Conservation (phyloP, 208 protist species). For the Acanthamoeba royreba region DNA sequence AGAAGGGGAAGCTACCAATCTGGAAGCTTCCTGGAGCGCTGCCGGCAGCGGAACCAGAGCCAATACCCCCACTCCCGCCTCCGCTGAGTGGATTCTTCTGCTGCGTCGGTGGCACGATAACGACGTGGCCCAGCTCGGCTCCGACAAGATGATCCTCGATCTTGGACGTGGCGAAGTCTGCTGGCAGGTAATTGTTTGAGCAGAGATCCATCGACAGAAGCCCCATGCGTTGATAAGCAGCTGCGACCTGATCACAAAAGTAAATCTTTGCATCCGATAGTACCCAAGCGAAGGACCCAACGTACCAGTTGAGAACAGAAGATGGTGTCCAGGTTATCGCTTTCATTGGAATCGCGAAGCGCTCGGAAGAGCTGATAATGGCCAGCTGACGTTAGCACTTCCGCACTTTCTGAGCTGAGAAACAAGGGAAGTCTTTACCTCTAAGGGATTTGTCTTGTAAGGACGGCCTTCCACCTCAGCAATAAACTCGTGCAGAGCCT, state of each 20-base stretch:
- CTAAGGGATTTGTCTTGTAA: slow-evolving; percentile 44
- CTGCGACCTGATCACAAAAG: not conserved
- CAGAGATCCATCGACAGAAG: not conserved
- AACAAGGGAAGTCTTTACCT: not conserved
- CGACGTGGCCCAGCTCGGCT: not conserved
- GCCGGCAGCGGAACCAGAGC: not conserved
- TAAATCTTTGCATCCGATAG: not conserved
- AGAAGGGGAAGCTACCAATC: slow-evolving; percentile 12
- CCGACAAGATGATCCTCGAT: not conserved
- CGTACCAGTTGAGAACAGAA: slow-evolving; percentile 41
- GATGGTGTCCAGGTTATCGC: slow-evolving; percentile 29
- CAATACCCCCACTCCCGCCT: not conserved
- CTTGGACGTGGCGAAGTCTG: slow-evolving; percentile 1
- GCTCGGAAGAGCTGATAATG: not conserved
- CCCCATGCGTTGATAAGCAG: slow-evolving; percentile 31
- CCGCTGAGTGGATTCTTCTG: not conserved
- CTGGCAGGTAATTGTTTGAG: slow-evolving; percentile 45
- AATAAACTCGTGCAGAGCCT: slow-evolving; percentile 6
- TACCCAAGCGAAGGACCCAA: not conserved
- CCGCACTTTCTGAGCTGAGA: not conserved
- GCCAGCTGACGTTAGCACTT: not conserved
- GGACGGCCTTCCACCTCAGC: slow-evolving; percentile 13
- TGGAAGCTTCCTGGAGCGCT: not conserved
- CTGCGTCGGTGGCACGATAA: not conserved
- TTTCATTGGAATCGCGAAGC: not conserved